Evolutionary conservation across 306 rosid species (phyloP).

Genomic region (Trichosanthes cucumerina): DNA sequence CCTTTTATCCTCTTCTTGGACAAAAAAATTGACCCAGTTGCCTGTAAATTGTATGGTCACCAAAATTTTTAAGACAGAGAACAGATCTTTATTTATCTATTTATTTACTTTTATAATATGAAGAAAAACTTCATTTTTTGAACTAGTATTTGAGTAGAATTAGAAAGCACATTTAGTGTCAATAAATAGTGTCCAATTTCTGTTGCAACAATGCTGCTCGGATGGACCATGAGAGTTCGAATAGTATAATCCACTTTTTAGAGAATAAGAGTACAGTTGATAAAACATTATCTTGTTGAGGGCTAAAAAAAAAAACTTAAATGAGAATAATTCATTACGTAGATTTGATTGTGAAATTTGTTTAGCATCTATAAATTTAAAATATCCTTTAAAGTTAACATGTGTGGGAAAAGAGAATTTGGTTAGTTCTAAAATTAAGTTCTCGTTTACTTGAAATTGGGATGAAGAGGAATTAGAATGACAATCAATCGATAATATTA

Average conservation of each 20-base stretch:
- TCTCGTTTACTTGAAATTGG: too few species aligned
- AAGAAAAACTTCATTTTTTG: not conserved
- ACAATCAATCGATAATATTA: too few species aligned
- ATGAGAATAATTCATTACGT: not conserved
- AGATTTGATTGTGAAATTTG: not conserved
- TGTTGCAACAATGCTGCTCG: not conserved
- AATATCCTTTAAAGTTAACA: not conserved
- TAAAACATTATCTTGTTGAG: not conserved
- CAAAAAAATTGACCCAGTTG: not conserved
- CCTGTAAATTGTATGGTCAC: not conserved
- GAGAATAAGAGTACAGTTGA: not conserved
- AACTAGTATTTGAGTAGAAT: not conserved
- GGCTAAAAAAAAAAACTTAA: not conserved
- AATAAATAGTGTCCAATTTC: not conserved
- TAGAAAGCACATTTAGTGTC: not conserved
- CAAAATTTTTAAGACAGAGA: not conserved
- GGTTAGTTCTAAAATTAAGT: not conserved
- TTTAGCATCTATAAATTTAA: too few species aligned
- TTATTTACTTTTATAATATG: not conserved
- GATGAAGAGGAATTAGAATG: too few species aligned
- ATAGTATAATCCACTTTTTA: not conserved
- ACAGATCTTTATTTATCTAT: too few species aligned
- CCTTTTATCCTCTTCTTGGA: not conserved
- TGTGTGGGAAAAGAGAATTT: not conserved
- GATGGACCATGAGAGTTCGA: not conserved